Evolutionary conservation across 805 yeast genomes (phyloP).

Genomic region (Kodamaea jinghongensis): DNA sequence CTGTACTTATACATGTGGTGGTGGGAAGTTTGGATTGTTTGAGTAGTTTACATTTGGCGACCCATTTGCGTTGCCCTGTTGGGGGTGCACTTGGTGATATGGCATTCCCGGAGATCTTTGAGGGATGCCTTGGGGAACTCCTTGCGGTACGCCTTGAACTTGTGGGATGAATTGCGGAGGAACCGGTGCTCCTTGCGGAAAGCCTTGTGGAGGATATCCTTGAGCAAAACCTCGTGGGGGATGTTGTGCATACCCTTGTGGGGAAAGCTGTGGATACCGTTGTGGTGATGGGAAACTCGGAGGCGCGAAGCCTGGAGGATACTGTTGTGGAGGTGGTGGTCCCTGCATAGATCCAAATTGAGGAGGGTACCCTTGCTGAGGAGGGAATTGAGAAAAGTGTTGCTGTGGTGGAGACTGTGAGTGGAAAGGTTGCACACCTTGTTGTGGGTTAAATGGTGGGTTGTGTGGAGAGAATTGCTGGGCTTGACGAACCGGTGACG

Average conservation of each 20-base stretch:
- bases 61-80: neutral
- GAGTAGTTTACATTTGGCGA: neutral
- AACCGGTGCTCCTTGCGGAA: constrained; percentile 1
- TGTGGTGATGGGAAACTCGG: too few relatives aligned
- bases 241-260: neutral
- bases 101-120: neutral
- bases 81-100: neutral
- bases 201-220: neutral
- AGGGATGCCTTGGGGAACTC: neutral
- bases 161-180: neutral
- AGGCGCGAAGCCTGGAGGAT: too few relatives aligned
- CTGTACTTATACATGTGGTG: neutral
- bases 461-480: too few relatives aligned
- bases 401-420: too few relatives aligned
- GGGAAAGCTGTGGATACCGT: neutral
- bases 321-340: too few relatives aligned
- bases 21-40: neutral
- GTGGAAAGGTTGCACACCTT: too few relatives aligned
- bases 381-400: too few relatives aligned
- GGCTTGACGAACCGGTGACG: too few relatives aligned
- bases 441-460: too few relatives aligned
- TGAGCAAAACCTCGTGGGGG: neutral
- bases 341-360: too few relatives aligned
- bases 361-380: too few relatives aligned
- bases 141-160: neutral